These are phyloP conservation scores for Phragmites australis DNA, from an alignment of 176 grass and related monocot species.

Conservation along the genomic window DNA sequence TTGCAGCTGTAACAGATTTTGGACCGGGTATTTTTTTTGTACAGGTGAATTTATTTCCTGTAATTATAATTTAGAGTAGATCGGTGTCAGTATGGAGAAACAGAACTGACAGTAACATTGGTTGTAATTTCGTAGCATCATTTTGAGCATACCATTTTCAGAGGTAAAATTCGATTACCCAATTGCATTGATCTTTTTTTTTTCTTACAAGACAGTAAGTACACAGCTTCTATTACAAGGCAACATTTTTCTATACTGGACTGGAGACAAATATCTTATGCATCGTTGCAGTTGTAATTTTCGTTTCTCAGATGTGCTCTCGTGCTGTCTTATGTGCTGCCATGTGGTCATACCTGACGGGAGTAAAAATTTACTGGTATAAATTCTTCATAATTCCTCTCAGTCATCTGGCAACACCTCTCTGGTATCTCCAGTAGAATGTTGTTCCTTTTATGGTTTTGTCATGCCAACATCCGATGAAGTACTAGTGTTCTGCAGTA, in stretches of 20 bases:
- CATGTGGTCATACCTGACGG: no score
- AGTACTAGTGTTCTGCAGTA: no score
- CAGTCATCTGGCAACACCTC: no score
- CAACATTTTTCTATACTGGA: background rate
- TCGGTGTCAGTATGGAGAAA: constrained; percentile 26
- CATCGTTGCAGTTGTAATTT: background rate
- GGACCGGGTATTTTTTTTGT: constrained; percentile 45
- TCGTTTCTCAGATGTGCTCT: background rate
- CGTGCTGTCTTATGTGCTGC: no score
- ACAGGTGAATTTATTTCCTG: constrained; percentile 49
- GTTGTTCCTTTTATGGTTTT: no score
- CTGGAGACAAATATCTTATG: background rate
- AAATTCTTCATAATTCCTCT: no score
- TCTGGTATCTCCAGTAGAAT: no score
- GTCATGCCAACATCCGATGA: no score
- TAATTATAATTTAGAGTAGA: constrained; percentile 56
- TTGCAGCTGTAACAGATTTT: constrained; percentile 41
- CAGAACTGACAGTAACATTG: background rate
- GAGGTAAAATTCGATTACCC: background rate
- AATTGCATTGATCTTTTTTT: background rate
- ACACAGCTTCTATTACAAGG: background rate
- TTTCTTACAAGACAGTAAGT: background rate
- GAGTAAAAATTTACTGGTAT: no score
- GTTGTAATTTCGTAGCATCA: background rate
- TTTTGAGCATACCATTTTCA: background rate